Percentiles rank a stretch among this genome's conserved stretches.
Evolutionary conservation across 1,284 basidiomycete genomes (phyloP).

Genomic region (Austroboletus rostrupii): DNA sequence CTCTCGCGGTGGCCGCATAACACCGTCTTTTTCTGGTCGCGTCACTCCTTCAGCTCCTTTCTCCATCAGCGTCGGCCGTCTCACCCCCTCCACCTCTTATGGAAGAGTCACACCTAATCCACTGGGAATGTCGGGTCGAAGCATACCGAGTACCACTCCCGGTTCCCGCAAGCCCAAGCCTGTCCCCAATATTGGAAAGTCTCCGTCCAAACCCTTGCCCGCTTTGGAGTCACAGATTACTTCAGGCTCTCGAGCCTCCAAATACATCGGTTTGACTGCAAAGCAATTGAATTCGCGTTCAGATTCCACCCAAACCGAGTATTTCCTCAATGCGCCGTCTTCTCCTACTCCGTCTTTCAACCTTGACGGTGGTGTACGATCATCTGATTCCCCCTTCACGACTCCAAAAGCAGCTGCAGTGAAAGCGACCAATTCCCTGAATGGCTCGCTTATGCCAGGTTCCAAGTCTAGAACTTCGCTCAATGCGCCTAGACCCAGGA

Average conservation of each 20-base stretch:
- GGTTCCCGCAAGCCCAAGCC: conserved; percentile 32
- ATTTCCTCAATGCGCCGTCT: conserved; percentile 20
- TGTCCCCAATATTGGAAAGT: conserved; percentile 17
- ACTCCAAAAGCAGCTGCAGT: conserved; percentile 55
- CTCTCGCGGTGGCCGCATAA: conserved; percentile 56
- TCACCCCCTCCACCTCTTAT: conserved; percentile 40
- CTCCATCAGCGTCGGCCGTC: conserved; percentile 40
- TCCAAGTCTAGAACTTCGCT: conserved; percentile 45
- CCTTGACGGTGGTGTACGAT: conserved; percentile 13
- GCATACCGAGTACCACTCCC: conserved; percentile 39
- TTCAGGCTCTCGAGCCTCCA: conserved; percentile 78
- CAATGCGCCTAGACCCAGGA: conserved; percentile 54
- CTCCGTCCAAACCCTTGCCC: conserved; percentile 29
- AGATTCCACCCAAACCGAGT: conserved; percentile 20
- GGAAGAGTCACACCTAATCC: conserved; percentile 38
- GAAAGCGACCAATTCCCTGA: conserved; percentile 36
- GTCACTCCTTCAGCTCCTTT: conserved; percentile 45
- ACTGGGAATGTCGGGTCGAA: conserved; percentile 32
- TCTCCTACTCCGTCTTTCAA: conserved; percentile 26
- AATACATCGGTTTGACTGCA: conserved; percentile 79
- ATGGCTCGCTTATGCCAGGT: conserved; percentile 37
- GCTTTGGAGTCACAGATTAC: conserved; percentile 53
- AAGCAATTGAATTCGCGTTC: conserved; percentile 63
- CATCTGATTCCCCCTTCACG: conserved; percentile 50
- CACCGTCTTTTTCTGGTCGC: conserved; percentile 42